Percentiles rank a stretch among this genome's conserved stretches.
Evolutionary conservation across 2,329 filamentous ascomycete genomes (phyloP).

Genomic region (Cercospora sp.): DNA sequence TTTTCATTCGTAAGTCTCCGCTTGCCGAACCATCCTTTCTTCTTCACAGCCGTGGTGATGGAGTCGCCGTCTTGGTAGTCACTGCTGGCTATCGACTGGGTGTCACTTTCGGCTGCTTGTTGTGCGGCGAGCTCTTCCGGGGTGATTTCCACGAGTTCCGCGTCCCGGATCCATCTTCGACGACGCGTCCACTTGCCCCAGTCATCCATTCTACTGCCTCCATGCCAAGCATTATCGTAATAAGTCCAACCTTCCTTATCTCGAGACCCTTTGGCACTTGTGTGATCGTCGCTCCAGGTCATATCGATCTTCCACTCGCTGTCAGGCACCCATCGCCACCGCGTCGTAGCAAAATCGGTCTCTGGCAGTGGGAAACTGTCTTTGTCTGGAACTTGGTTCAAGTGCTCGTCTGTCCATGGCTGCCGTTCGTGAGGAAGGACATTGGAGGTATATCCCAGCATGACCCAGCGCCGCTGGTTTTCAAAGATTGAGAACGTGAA

Average conservation of each 20-base stretch:
- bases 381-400: slow-evolving; percentile 74
- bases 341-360: slow-evolving; percentile 62
- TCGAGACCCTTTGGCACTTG: slow-evolving; percentile 36
- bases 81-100: slow-evolving; percentile 17
- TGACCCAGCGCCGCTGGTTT: slow-evolving; percentile 93
- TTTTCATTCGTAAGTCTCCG: slow-evolving; percentile 23
- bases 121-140: slow-evolving; percentile 24
- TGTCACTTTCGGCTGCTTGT: slow-evolving; percentile 8
- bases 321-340: slow-evolving; percentile 80
- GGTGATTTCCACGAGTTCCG: slow-evolving; percentile 79
- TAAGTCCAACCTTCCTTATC: slow-evolving; percentile 86
- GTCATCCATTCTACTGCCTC: slow-evolving; percentile 81
- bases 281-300: slow-evolving; percentile 52
- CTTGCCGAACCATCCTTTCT: slow-evolving; percentile 35
- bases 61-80: slow-evolving; percentile 25
- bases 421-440: slow-evolving; percentile 87
- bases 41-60: slow-evolving; percentile 24
- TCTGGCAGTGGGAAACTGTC: slow-evolving; percentile 70
- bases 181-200: slow-evolving; percentile 94
- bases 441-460: slow-evolving; percentile 89
- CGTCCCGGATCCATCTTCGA: slow-evolving; percentile 94
- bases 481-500: slow-evolving; percentile 98
- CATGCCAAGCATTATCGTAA: slow-evolving; percentile 98
- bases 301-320: slow-evolving; percentile 87
- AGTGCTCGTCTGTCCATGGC: slow-evolving; percentile 94